Evolutionary conservation across 2,329 filamentous ascomycete species (phyloP).

Genomic region (Fusarium pseudonygamai): DNA sequence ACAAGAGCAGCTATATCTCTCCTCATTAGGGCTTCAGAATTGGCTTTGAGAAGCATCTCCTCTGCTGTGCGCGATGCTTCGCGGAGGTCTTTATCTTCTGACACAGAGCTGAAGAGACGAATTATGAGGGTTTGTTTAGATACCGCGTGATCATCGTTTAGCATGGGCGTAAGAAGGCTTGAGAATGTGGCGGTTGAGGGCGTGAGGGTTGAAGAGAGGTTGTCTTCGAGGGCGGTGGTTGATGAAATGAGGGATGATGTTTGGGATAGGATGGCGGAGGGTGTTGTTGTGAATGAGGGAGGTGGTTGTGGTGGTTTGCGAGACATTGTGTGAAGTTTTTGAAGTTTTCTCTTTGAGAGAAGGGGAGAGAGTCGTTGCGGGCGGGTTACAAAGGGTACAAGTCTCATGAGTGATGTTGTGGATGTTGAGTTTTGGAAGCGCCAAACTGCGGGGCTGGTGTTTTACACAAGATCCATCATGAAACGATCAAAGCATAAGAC

Average conservation of each 20-base stretch:
- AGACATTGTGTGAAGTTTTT: slow-evolving; percentile 4
- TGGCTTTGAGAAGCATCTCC: slow-evolving; percentile 32
- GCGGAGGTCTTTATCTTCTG: slow-evolving; percentile 35
- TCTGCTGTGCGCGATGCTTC: slow-evolving; percentile 42
- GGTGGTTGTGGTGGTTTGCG: slow-evolving; percentile 35
- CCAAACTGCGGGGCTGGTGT: slow-evolving; percentile 24
- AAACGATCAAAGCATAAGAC: background rate
- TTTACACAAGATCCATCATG: background rate
- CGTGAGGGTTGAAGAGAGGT: slow-evolving; percentile 28
- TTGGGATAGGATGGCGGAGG: slow-evolving; percentile 23
- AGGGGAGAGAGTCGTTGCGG: background rate
- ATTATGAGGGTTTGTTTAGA: slow-evolving; percentile 27
- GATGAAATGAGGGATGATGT: slow-evolving; percentile 48
- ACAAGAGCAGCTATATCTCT: slow-evolving; percentile 40
- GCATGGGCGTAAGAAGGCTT: slow-evolving; percentile 33
- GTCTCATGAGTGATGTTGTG: slow-evolving; percentile 7
- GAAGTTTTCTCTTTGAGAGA: rapidly evolving
- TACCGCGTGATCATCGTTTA: slow-evolving; percentile 34
- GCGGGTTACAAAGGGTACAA: background rate
- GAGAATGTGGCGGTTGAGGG: slow-evolving; percentile 35
- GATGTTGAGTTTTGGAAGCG: background rate
- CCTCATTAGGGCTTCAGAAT: slow-evolving; percentile 35
- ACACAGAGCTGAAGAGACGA: slow-evolving; percentile 42
- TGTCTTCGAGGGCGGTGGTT: slow-evolving; percentile 34
- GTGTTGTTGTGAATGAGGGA: slow-evolving; percentile 29